Base-by-base conservation (phyloP, 208 protist genomes). In the Phytomonas francai region DNA sequence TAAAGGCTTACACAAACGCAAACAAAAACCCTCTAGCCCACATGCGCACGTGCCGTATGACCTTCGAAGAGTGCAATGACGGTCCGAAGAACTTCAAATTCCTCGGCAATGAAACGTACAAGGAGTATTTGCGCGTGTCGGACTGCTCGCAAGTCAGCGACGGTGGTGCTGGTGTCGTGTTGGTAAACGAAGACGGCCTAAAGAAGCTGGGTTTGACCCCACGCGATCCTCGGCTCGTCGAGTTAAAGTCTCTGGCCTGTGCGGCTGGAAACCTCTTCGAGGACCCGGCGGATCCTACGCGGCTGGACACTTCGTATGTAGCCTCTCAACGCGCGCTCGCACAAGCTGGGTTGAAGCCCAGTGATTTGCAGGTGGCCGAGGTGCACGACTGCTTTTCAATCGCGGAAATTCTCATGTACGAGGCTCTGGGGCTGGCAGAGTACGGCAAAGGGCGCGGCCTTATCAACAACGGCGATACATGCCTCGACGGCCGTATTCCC, bases 301-400 rank as follows among this genome's bases (percentile, higher is more conserved):
- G 78, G 54, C 89, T 97, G 84, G 70, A 64, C 57, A 96, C 87
- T 30, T 93, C 87, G 0, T 74, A 58, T 32, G 73, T 76, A 0
- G 93, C 91, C 14, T 88, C 91, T 1, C 84, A 91, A 73, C 77
- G 75, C 62, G 90, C 88, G 11, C 83, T 92, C n/a, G 63, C 75
- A 39, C 42, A 65, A 25, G 88, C 93, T 19, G 81, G 81, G 57
- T 70, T 93, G 32, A 84, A 79, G 66, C 77, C 85, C 11, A 45
- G 59, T 0, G 81, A 93, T 30, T 63, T 95, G 62, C 61, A 93
- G 31, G 86, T 95, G 4, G 87, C 88, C 8, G 91, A 97, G 76
- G 84, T 97, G 54, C 93, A 97, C 76, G 93, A 97, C 80, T 97
- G 93, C 83, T 97, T 97, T 82, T 85, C 84, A 54, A 91, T 93